Percentiles rank a stretch among this genome's conserved stretches.
Evolutionary conservation across 1,284 basidiomycete genomes (phyloP).

Genomic region (Ceratobasidium sp.): DNA sequence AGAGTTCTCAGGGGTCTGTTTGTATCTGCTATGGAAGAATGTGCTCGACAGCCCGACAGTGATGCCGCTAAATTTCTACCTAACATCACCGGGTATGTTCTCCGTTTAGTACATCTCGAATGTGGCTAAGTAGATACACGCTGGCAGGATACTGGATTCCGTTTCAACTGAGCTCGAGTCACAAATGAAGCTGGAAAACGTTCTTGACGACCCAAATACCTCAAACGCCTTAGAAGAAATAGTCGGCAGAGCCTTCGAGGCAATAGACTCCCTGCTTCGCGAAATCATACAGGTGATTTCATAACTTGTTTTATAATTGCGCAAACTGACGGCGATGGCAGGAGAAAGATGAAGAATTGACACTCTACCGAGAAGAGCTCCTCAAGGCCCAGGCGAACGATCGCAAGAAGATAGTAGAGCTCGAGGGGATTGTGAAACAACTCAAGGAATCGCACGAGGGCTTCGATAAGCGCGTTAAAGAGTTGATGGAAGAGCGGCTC

Average conservation of each 20-base stretch:
- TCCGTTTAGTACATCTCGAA: background rate
- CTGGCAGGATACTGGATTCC: background rate
- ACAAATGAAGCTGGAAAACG: conserved; percentile 5
- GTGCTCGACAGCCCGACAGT: background rate
- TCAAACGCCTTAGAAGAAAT: too few species aligned
- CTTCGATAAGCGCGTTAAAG: background rate
- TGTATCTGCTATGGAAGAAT: conserved; percentile 4
- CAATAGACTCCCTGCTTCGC: too few species aligned
- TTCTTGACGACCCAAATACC: background rate
- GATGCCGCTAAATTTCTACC: conserved; percentile 12
- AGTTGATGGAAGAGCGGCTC: conserved; percentile 5
- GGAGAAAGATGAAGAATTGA: conserved; percentile 3
- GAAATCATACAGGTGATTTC: too few species aligned
- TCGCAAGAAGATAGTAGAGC: conserved; percentile 6
- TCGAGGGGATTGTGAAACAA: background rate
- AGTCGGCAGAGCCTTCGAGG: too few species aligned
- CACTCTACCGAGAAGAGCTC: background rate
- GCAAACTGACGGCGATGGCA: too few species aligned
- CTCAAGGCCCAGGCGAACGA: conserved; percentile 12
- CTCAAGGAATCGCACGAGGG: background rate
- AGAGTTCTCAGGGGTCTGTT: too few species aligned
- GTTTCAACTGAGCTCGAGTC: conserved; percentile 10
- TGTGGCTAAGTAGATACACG: background rate
- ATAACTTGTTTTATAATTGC: too few species aligned
- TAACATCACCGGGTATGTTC: background rate